Evolutionary conservation across 345 rosid species (phyloP).

Genomic region (Sisymbrium altissimum): DNA sequence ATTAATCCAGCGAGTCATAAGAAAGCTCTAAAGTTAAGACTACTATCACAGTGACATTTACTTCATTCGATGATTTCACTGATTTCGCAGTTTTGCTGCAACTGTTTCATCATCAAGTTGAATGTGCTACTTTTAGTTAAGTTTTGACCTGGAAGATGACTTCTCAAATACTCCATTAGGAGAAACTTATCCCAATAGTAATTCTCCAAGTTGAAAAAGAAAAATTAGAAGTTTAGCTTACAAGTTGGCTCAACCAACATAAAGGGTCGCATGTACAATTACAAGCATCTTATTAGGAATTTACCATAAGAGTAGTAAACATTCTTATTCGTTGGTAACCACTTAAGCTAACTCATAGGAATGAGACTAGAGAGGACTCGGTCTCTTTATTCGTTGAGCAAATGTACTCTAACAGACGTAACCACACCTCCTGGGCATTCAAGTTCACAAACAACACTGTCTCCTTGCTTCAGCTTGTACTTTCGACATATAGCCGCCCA

Average conservation of each 20-base stretch:
- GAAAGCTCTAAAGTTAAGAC: not conserved
- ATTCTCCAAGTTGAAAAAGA: not conserved
- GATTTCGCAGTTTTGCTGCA: not conserved
- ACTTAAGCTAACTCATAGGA: not conserved
- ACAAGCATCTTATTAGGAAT: not conserved
- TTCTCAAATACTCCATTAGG: not conserved
- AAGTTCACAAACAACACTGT: constrained; percentile 21
- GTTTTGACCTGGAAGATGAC: not conserved
- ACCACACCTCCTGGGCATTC: constrained; percentile 18
- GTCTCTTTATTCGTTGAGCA: not conserved
- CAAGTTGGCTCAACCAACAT: not conserved
- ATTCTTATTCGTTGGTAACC: not conserved
- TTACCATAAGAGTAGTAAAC: too few species aligned
- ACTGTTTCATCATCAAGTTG: not conserved
- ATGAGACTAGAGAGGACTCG: not conserved
- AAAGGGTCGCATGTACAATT: not conserved
- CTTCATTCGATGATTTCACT: not conserved
- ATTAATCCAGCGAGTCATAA: not conserved
- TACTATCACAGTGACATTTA: not conserved
- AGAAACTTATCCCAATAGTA: not conserved
- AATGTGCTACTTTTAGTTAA: not conserved
- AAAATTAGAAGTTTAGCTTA: not conserved
- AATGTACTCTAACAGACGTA: constrained; percentile 8
- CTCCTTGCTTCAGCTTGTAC: constrained; percentile 4
- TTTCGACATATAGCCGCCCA: constrained; percentile 6